Conservation (phyloP, 345 rosid genomes). For the Clausena lansium region DNA sequence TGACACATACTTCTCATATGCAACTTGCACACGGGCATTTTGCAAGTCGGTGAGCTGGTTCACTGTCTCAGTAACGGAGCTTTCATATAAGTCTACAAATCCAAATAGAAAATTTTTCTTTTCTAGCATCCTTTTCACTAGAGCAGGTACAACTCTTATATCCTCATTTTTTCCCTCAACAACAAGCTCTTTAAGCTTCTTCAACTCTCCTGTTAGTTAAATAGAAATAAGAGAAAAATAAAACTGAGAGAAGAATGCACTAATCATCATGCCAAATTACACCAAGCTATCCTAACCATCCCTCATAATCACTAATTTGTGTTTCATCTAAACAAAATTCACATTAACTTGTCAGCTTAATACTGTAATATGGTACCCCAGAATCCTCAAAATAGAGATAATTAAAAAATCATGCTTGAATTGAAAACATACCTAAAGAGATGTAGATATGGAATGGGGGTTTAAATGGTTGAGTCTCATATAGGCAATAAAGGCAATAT, state of each 20-base stretch:
- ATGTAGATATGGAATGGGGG: slow-evolving; percentile 71
- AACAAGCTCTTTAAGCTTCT: slow-evolving; percentile 58
- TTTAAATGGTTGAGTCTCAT: slow-evolving; percentile 81
- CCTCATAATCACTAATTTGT: not conserved
- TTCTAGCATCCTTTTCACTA: slow-evolving; percentile 70
- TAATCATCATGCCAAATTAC: not conserved
- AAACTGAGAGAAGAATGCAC: not conserved
- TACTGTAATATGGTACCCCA: not conserved
- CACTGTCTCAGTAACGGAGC: slow-evolving; percentile 39
- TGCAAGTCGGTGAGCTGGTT: slow-evolving; percentile 51
- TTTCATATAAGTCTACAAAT: slow-evolving; percentile 52
- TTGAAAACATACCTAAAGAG: slow-evolving; percentile 56
- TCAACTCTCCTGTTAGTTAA: slow-evolving; percentile 61
- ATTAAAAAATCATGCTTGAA: not conserved
- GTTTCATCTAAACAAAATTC: not conserved
- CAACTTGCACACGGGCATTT: slow-evolving; percentile 55
- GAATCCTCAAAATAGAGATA: not conserved
- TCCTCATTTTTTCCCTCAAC: slow-evolving; percentile 51
- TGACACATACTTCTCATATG: slow-evolving; percentile 52
- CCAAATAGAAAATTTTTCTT: slow-evolving; percentile 71
- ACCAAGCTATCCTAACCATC: not conserved
- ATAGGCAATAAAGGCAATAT: slow-evolving; percentile 87
- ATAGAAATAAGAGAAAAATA: not conserved
- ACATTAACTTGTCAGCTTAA: not conserved
- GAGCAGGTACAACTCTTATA: slow-evolving; percentile 41